These are phyloP conservation scores for Aspergillus sp. DNA, from an alignment of 2,329 filamentous ascomycete species.

Conservation along the genomic window DNA sequence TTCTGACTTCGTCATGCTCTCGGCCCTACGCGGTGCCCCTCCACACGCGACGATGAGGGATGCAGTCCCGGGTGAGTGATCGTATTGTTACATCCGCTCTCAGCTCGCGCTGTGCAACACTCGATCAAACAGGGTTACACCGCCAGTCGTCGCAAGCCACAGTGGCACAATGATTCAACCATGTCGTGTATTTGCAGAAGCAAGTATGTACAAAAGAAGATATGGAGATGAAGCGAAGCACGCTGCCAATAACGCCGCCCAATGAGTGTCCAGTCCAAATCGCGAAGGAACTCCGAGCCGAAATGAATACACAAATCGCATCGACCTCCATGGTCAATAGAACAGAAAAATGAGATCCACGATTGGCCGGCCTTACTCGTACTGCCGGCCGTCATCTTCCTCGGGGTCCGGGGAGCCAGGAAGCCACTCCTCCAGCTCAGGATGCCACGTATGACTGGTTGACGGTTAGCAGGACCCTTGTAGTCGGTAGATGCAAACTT, in stretches of 20 bases:
- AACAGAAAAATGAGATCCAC: background rate
- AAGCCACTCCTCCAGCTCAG: constrained; percentile 32
- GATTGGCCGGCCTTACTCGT: constrained; percentile 9
- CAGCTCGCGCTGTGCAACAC: too few relatives aligned
- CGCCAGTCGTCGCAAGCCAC: too few relatives aligned
- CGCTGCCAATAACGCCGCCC: background rate
- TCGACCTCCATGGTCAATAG: background rate
- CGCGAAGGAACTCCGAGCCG: constrained; percentile 3
- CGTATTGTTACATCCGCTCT: too few relatives aligned
- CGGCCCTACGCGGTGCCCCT: too few relatives aligned
- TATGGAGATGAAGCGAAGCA: background rate
- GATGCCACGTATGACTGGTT: constrained; percentile 36
- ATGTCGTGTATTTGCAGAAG: background rate
- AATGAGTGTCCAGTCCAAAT: background rate
- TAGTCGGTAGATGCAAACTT: constrained; percentile 10
- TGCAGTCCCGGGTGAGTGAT: too few relatives aligned
- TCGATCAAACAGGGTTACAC: too few relatives aligned
- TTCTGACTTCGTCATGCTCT: too few relatives aligned
- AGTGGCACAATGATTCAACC: too few relatives aligned
- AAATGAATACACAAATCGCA: constrained; percentile 1
- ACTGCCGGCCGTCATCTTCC: constrained; percentile 13
- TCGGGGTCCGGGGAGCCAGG: constrained; percentile 16
- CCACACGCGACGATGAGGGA: too few relatives aligned
- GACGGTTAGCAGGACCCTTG: constrained; percentile 3
- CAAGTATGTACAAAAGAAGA: background rate